A percentile compares a stretch with the other conserved stretches of the same genome.
These are phyloP conservation scores for Aureobasidium subglaciale DNA, from an alignment of 2,329 filamentous ascomycete genomes.

Conservation along the genomic window DNA sequence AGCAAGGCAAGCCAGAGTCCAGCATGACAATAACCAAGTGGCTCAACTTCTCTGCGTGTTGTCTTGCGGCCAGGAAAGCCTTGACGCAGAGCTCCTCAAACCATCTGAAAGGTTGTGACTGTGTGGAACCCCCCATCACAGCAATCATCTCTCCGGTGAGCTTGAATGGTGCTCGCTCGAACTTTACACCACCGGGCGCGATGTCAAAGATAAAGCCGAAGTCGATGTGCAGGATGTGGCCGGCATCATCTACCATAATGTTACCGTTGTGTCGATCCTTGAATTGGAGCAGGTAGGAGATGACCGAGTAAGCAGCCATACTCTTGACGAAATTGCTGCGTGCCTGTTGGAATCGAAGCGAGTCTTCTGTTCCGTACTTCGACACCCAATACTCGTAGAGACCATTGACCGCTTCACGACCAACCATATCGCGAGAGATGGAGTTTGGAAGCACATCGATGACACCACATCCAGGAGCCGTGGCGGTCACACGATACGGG, in stretches of 20 bases:
- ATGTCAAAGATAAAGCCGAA: constrained; percentile 99
- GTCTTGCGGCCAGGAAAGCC: constrained; percentile 80
- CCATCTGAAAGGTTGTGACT: constrained; percentile 83
- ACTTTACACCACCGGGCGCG: constrained; percentile 90
- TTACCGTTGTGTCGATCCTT: constrained; percentile 99
- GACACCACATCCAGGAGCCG: constrained; percentile 92
- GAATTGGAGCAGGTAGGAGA: constrained; percentile 94
- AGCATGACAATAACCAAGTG: constrained; percentile 93
- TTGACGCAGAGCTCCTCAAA: constrained; percentile 97
- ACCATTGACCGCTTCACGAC: constrained; percentile 93
- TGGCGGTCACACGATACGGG: constrained; percentile 94
- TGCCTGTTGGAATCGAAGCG: constrained; percentile 87
- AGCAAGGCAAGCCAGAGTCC: constrained; percentile 91
- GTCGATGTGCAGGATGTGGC: constrained; percentile 97
- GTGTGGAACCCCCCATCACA: constrained; percentile 84
- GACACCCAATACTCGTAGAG: constrained; percentile 97
- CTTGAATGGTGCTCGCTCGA: constrained; percentile 97
- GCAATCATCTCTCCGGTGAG: constrained; percentile 95
- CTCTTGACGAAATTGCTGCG: constrained; percentile 97
- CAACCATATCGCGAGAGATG: constrained; percentile 97
- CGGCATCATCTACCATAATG: constrained; percentile 97
- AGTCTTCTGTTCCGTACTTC: constrained; percentile 96
- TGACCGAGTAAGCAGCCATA: constrained; percentile 97
- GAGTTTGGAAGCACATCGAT: constrained; percentile 98
- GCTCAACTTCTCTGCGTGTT: constrained; percentile 78